Evolutionary conservation across 192 early-diverging fungal species (phyloP).

Genomic region (Podila epigama): DNA sequence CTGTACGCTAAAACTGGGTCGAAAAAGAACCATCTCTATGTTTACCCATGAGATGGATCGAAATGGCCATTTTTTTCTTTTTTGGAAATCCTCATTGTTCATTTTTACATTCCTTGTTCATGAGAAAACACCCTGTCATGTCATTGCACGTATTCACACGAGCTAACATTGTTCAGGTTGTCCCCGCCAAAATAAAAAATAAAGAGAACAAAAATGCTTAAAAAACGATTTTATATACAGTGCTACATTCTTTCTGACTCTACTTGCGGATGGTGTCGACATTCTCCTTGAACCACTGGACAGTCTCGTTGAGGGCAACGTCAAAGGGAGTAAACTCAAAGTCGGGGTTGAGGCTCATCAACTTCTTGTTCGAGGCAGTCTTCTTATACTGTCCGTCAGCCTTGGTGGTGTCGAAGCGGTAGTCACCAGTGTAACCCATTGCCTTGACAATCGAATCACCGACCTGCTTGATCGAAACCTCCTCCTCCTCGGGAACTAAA

Average conservation of each 20-base stretch:
- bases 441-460: slow-evolving; percentile 77
- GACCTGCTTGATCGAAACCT: slow-evolving; percentile 80
- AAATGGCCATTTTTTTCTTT: no score
- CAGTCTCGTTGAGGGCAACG: slow-evolving; percentile 70
- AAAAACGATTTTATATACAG: no score
- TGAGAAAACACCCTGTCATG: no score
- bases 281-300: slow-evolving; percentile 78
- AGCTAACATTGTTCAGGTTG: no score
- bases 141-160: no score
- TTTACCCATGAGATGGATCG: no score
- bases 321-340: slow-evolving; percentile 84
- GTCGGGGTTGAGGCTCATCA: slow-evolving; percentile 71
- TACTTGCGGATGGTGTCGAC: slow-evolving; percentile 70
- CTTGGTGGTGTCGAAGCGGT: slow-evolving; percentile 74
- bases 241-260: no score
- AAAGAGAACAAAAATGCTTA: neutral
- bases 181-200: neutral
- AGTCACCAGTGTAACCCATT: slow-evolving; percentile 70
- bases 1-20: slow-evolving; percentile 16
- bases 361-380: slow-evolving; percentile 84
- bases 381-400: slow-evolving; percentile 87
- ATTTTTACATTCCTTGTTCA: no score
- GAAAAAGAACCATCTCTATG: slow-evolving; percentile 16
- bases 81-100: no score
- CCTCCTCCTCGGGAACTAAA: slow-evolving; percentile 76